Percentiles rank a stretch among this genome's conserved stretches.
phyloP scores from a whole-genome alignment of 768 basidiomycete genomes.

The Boletus subparvulus region DNA sequence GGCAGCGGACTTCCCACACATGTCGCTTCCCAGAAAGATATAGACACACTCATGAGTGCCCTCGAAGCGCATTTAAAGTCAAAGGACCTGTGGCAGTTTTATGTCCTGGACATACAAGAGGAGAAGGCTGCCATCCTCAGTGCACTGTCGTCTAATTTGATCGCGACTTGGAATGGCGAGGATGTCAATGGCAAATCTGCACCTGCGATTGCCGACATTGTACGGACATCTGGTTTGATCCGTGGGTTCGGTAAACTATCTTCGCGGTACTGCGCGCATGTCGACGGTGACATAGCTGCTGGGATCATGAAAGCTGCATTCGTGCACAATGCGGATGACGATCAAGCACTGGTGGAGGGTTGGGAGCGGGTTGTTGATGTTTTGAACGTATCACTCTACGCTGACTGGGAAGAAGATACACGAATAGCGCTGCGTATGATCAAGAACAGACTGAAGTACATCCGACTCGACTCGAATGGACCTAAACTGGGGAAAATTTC shows the following conservation, averaged over 20 bases:
- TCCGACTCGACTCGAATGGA: constrained; percentile 77
- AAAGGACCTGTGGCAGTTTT: constrained; percentile 90
- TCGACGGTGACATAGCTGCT: constrained; percentile 66
- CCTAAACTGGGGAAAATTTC: constrained; percentile 83
- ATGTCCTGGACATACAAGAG: constrained; percentile 72
- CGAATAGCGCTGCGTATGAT: constrained; percentile 71
- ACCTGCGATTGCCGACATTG: constrained; percentile 63
- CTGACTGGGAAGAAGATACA: constrained; percentile 84
- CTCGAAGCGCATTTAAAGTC: constrained; percentile 60
- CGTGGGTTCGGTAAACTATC: constrained; percentile 58
- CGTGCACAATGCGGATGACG: constrained; percentile 43
- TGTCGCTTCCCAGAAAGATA: constrained; percentile 64
- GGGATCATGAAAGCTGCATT: constrained; percentile 73
- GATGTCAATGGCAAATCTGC: constrained; percentile 57
- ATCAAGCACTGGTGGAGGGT: constrained; percentile 57
- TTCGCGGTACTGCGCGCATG: constrained; percentile 64
- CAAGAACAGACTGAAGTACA: constrained; percentile 74
- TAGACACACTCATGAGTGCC: constrained; percentile 63
- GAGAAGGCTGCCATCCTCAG: constrained; percentile 57
- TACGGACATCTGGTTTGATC: constrained; percentile 55
- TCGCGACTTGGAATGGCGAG: constrained; percentile 61
- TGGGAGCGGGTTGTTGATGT: constrained; percentile 83
- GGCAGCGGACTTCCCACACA: constrained; percentile 69
- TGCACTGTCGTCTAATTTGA: constrained; percentile 33
- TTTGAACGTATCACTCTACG: constrained; percentile 85